Base-by-base conservation (phyloP, 1,139 yeast species). In the Pichia cactophila region DNA sequence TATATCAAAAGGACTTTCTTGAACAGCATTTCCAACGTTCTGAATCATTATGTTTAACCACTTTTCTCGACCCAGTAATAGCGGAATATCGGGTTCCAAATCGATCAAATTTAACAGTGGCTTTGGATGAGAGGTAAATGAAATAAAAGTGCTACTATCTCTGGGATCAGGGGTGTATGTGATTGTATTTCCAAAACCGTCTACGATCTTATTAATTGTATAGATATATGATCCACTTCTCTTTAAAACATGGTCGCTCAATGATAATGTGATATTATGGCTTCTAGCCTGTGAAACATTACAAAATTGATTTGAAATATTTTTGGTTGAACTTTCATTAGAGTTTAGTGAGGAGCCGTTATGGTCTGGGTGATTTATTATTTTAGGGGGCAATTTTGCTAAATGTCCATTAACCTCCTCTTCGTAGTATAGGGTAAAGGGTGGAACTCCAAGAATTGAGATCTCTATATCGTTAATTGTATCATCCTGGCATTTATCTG, bases 121-220 rank as follows among this genome's bases (percentile, higher is more conserved):
- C 3, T 82, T 70, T 26, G 79, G 78, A 57, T 83, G 86, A n/a
- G 86, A 77, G 20, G 70, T 70, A 54, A 85, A 75, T n/a, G 72
- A 71, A 56, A 77, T 78, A 17, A 81, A 72, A 47, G 75, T 79
- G 44, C 71, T 63, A 42, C 72, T 72, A 43, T 66, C 70, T 2
- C 77, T 71, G 11, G 72, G 64, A 31, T 61, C 64, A 17, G 69
- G 69, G 26, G 63, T 74, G 58, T 81, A 87, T 50, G 77, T 74
- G 50, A 81, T 77, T 2, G 68, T 57, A 58, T 86, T 86, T 0
- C 96, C 96, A 53, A 87, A 71, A 1, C 84, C 85, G 65, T 90
- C 97, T 10, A 74, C 74, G 7, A 89, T 75, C 54, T 78, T 80
- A 42, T 80, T 77, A 42, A 90, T 73, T 46, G 79, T 79, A 60